Base-by-base conservation (phyloP, 2,329 filamentous ascomycete species). In the Gremmenia infestans region DNA sequence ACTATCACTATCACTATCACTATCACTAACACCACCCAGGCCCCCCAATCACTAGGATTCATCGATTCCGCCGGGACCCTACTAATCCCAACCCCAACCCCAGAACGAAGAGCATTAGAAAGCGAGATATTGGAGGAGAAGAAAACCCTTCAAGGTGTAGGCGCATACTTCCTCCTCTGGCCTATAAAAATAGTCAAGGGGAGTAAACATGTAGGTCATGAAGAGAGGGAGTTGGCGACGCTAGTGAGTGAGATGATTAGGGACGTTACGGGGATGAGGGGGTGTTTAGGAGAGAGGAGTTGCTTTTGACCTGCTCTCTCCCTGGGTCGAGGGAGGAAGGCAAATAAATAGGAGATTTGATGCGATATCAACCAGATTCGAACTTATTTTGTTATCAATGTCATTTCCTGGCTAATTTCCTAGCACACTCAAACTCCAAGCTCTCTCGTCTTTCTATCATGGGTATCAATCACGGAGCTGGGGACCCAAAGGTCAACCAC, bases 231-330 rank as follows among this genome's bases (percentile, higher is more conserved):
- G 8, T 56, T 52, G 3, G 70, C 68, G 0, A 53, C 61, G 25
- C 39, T 40, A 4, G 65, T 70, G 0, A 74, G 72, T 63, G 71
- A 71, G 15, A 64, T 68, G 45, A 73, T 75, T 28, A 64, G 72
- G n/a, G 68, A 74, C 15, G 72, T 68, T 53, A 74, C 72, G 1
- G 71, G 72, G 9, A 73, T 75, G 68, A 74, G 68, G 55, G 62
- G 61, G 32, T 57, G 61, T 37, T 59, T 75, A 2, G 72, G 72
- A 3, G 55, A 65, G 22, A 53, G 67, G 35, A 54, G 55, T 22
- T 60, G 64, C 19, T 56, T 60, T 39, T 60, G 32, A 58, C 1
- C 19, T 15, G 48, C 15, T 17, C 14, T 40, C 14, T 40, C 14
- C 37, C 37, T 5, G 5, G 14, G 37, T 40, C 2, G 12, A 15